Conservation (phyloP, 2,329 filamentous ascomycete species). For the Xylaria sp. region DNA sequence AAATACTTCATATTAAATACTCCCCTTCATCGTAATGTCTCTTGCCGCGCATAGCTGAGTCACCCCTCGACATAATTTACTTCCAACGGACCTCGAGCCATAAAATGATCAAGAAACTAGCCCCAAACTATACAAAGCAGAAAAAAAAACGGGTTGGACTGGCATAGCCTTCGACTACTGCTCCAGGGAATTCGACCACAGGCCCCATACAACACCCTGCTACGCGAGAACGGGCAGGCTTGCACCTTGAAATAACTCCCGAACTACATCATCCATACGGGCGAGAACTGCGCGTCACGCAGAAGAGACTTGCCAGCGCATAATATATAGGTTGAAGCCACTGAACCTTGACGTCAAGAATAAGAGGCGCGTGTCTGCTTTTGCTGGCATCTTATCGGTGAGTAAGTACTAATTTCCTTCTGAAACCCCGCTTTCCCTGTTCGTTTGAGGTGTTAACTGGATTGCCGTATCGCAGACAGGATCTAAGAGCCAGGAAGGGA, state of each 20-base stretch:
- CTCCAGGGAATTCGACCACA: constrained; percentile 18
- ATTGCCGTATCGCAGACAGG: neutral
- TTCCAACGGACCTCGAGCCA: neutral
- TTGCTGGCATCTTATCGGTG: constrained; percentile 23
- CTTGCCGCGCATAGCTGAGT: neutral
- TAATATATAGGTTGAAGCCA: constrained; percentile 12
- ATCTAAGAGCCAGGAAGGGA: neutral
- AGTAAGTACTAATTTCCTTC: neutral
- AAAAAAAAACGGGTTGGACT: constrained; percentile 20
- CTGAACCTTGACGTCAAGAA: constrained; percentile 13
- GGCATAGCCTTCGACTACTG: constrained; percentile 21
- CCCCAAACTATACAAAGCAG: no score
- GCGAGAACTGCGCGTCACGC: constrained; percentile 22
- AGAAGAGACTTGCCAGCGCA: constrained; percentile 30
- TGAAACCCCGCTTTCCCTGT: neutral
- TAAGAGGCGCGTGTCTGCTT: constrained; percentile 14
- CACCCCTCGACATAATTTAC: neutral
- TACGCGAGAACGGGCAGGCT: neutral
- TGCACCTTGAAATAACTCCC: neutral
- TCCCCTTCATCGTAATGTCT: neutral
- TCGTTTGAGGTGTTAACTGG: neutral
- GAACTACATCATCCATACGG: constrained; percentile 5
- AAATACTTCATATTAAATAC: neutral
- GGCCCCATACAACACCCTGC: constrained; percentile 17
- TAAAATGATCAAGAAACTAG: neutral